Conservation (phyloP, 2,329 filamentous ascomycete genomes). For the Ustulina deusta region DNA sequence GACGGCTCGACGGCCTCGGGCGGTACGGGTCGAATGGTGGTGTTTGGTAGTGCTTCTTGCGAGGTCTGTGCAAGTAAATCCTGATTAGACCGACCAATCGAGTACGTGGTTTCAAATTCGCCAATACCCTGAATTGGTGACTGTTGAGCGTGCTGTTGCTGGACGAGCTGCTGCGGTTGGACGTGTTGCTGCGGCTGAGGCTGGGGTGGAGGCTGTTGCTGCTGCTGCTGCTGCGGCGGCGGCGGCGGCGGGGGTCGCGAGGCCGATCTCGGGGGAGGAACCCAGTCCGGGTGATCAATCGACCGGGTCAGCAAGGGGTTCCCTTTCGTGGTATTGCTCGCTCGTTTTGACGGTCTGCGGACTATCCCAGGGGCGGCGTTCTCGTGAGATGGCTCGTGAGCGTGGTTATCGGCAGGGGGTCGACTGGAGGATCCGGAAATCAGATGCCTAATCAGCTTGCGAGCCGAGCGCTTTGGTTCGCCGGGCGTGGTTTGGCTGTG, state of each 20-base stretch:
- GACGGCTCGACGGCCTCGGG: conserved; percentile 59
- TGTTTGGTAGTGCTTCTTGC: conserved; percentile 55
- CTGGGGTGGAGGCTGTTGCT: conserved; percentile 33
- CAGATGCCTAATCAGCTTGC: conserved; percentile 67
- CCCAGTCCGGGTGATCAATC: conserved; percentile 50
- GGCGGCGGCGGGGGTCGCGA: conserved; percentile 37
- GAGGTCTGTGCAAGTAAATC: conserved; percentile 57
- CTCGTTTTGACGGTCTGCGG: conserved; percentile 69
- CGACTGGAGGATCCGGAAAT: conserved; percentile 57
- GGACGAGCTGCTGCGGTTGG: conserved; percentile 34
- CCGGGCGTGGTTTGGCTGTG: conserved; percentile 50
- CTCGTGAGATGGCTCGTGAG: conserved; percentile 58
- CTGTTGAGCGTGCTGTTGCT: conserved; percentile 49
- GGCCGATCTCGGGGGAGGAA: conserved; percentile 41
- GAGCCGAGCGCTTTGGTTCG: conserved; percentile 62
- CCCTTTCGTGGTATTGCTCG: conserved; percentile 63
- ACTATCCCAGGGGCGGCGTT: conserved; percentile 60
- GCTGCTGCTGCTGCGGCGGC: no score
- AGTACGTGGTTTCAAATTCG: conserved; percentile 55
- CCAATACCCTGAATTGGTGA: conserved; percentile 61
- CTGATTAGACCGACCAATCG: conserved; percentile 56
- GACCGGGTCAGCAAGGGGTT: conserved; percentile 50
- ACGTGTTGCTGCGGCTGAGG: conserved; percentile 11
- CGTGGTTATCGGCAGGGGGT: conserved; percentile 51
- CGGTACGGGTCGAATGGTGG: conserved; percentile 63